Base-by-base conservation (phyloP, 805 yeast genomes). In the Saccharomyces jurei region DNA sequence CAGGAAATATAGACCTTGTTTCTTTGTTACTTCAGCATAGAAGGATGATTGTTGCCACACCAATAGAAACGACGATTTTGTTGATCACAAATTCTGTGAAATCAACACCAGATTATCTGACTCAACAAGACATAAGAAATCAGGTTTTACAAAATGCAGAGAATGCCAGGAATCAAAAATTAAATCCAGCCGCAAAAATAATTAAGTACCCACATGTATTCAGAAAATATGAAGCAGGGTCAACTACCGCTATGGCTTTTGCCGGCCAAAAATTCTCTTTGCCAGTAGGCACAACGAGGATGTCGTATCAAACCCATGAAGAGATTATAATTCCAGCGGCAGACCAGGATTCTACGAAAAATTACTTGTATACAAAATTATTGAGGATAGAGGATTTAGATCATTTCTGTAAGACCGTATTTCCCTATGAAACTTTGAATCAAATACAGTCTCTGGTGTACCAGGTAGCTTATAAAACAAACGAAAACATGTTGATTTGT, bases 401-500 rank as follows among this genome's bases (percentile, higher is more conserved):
- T 67, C 76, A 77, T 50, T 70, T 89, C 9, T 92, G 98, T 69
- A 83, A 79, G 57, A 89, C 92, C 0, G 90, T 97, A 0, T 94
- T 94, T 69, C 80, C 84, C 30, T 94, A 94, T 69, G 76, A 80
- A 55, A 79, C 87, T 0, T 75, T 92, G 60, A 92, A 92, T 71
- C 80, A 87, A 60, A 87, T 94, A 79, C 99, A 92, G 71, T 86
- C 96, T 17, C 75, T 94, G 57, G 95, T 92, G 1, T 94, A 77
- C 61, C 96, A 96, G 0, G 89, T 91, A 13, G 98, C 96, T 0
- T 94, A 92, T 68, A 83, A 86, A 53, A 86, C 97, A 4, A 90
- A 88, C 68, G 97, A 92, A 63, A 92, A 92, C 65, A 88, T 94
- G 96, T 74, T 91, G 51, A 89, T 91, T 4, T 91, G 97, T 81